A percentile compares a stretch with the other conserved stretches of the same genome.
These are phyloP conservation scores for Arthrobotrys megalospora DNA, from an alignment of 2,329 filamentous ascomycete genomes.

Conservation along the genomic window DNA sequence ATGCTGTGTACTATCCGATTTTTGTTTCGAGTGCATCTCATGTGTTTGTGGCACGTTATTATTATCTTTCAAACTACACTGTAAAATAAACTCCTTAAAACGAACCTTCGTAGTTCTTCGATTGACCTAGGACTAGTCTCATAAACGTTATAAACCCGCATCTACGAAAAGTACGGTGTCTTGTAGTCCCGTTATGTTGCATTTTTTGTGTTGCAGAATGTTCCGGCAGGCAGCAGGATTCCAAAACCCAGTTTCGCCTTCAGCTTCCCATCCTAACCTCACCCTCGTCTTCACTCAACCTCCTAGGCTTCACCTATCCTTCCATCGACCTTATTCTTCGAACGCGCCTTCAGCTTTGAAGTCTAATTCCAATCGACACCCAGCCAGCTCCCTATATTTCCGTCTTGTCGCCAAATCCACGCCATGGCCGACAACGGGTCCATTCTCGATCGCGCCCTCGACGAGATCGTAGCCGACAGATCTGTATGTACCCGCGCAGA, in stretches of 20 bases:
- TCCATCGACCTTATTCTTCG: not conserved
- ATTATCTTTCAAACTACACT: no score
- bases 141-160: no score
- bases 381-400: not conserved
- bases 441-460: constrained; percentile 60
- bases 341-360: not conserved
- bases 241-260: constrained; percentile 43
- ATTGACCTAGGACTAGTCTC: no score
- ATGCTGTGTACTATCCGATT: no score
- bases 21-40: no score
- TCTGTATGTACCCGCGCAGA: constrained; percentile 46
- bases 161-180: no score
- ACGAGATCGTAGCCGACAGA: constrained; percentile 61
- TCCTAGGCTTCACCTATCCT: constrained; percentile 12
- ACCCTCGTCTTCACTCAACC: constrained; percentile 26
- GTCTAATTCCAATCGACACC: not conserved
- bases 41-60: no score
- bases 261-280: constrained; percentile 40
- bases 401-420: constrained; percentile 11
- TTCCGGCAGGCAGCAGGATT: constrained; percentile 45
- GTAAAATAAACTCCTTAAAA: no score
- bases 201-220: constrained; percentile 58
- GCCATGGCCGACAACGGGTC: constrained; percentile 54
- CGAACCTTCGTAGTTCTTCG: no score
- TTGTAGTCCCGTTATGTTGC: no score